These are phyloP conservation scores for Eimeria sp. DNA, from an alignment of 169 alveolate genomes.

Conservation along the genomic window DNA sequence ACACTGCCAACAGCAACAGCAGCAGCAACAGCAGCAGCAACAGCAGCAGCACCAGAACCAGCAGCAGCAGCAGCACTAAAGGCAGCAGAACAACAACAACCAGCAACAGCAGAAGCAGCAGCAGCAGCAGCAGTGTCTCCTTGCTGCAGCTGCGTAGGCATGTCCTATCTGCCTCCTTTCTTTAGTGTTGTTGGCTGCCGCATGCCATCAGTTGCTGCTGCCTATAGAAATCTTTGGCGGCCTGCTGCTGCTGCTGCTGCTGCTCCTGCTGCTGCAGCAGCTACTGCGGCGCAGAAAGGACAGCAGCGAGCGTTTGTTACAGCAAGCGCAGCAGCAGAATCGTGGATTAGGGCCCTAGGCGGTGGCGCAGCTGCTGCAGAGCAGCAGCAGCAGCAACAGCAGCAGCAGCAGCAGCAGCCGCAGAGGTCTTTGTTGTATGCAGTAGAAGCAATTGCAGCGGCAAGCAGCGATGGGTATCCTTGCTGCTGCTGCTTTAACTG, in stretches of 20 bases:
- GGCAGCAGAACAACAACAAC: too few species aligned
- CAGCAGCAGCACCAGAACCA: too few species aligned
- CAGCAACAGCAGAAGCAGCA: too few species aligned
- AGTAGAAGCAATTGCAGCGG: slow-evolving; percentile 25
- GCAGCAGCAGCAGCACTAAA: too few species aligned
- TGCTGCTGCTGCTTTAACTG: slow-evolving; percentile 58
- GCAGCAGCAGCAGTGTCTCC: neutral
- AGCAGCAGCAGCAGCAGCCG: slow-evolving; percentile 10
- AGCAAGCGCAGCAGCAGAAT: neutral
- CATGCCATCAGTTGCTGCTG: slow-evolving; percentile 9
- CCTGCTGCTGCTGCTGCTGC: slow-evolving; percentile 30
- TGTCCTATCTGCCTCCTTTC: neutral
- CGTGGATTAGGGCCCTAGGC: slow-evolving; percentile 16
- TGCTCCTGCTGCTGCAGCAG: slow-evolving; percentile 59
- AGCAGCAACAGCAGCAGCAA: neutral
- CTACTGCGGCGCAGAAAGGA: neutral
- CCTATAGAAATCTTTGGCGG: neutral
- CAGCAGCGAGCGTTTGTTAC: neutral
- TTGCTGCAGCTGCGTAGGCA: slow-evolving; percentile 17
- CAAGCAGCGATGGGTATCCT: slow-evolving; percentile 13
- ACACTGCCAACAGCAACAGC: neutral
- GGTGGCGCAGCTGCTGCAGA: neutral
- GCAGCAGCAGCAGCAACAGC: too few species aligned
- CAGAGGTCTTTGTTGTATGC: neutral
- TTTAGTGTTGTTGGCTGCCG: neutral